These are phyloP conservation scores for Ophiostoma perfectum DNA, from an alignment of 2,329 filamentous ascomycete genomes.

Conservation along the genomic window DNA sequence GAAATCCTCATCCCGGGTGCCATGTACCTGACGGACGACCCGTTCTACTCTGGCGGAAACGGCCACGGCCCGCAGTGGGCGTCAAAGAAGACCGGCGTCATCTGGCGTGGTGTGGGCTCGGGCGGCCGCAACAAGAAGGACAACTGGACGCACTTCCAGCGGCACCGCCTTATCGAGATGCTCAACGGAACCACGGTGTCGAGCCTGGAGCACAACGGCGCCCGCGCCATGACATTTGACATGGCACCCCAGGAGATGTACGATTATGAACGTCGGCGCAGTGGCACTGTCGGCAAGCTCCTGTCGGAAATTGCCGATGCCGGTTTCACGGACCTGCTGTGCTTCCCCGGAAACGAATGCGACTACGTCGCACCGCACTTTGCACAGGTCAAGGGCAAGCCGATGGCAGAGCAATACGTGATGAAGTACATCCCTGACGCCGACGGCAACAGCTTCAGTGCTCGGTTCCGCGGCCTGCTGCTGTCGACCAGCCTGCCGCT, in stretches of 20 bases:
- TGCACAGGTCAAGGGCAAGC: slow-evolving; percentile 31
- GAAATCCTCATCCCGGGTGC: slow-evolving; percentile 58
- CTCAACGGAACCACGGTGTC: slow-evolving; percentile 57
- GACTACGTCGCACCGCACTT: slow-evolving; percentile 38
- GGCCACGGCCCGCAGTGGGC: slow-evolving; percentile 53
- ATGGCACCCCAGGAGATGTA: slow-evolving; percentile 42
- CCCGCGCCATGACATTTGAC: slow-evolving; percentile 44
- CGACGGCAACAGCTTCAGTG: slow-evolving; percentile 63
- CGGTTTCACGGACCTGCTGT: slow-evolving; percentile 42
- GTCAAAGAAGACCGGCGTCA: slow-evolving; percentile 48
- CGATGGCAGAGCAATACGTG: slow-evolving; percentile 47
- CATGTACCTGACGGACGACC: slow-evolving; percentile 57
- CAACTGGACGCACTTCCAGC: slow-evolving; percentile 64
- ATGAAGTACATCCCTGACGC: slow-evolving; percentile 65
- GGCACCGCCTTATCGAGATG: slow-evolving; percentile 66
- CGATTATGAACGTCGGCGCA: slow-evolving; percentile 36
- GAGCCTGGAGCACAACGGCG: slow-evolving; percentile 39
- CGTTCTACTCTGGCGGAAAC: slow-evolving; percentile 53
- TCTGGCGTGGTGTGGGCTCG: slow-evolving; percentile 62
- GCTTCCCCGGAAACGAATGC: slow-evolving; percentile 36
- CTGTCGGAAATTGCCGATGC: slow-evolving; percentile 38
- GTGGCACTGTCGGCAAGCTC: slow-evolving; percentile 39
- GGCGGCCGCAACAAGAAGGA: slow-evolving; percentile 48
- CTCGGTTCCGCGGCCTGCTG: slow-evolving; percentile 59
- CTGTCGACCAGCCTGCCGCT: slow-evolving; percentile 60